Conservation (phyloP, 306 rosid genomes). For the Castanea crenata region DNA sequence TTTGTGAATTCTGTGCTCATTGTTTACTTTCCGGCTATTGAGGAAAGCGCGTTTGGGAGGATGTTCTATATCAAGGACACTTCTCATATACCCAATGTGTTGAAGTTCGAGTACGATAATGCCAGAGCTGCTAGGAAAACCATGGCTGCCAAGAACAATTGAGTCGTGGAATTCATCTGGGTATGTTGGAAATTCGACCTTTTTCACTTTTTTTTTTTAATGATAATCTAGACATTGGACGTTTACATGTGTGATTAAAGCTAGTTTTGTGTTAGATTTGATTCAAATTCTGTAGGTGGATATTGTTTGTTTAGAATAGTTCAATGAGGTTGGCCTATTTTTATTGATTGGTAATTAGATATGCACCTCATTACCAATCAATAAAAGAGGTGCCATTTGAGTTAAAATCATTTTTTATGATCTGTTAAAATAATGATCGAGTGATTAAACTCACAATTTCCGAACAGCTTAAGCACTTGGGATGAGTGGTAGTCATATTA, state of each 20-base stretch:
- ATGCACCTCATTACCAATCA: too few species aligned
- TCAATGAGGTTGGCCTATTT: neutral
- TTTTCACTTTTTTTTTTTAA: neutral
- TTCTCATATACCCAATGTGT: constrained; percentile 72
- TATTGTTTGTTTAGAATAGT: neutral
- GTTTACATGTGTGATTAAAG: neutral
- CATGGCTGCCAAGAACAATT: constrained; percentile 33
- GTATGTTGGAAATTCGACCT: constrained; percentile 8
- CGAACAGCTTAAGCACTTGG: too few species aligned
- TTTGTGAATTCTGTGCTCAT: constrained; percentile 50
- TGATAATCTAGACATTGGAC: neutral
- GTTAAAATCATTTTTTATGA: too few species aligned
- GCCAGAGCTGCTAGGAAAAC: constrained; percentile 65
- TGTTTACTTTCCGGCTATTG: constrained; percentile 56
- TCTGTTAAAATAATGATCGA: too few species aligned
- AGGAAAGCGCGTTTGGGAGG: constrained; percentile 77
- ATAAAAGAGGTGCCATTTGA: too few species aligned
- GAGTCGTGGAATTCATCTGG: constrained; percentile 11
- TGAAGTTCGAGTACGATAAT: constrained; percentile 89
- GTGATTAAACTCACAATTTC: too few species aligned
- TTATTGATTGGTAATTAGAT: too few species aligned
- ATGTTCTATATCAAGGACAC: constrained; percentile 74
- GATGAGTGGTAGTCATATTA: too few species aligned
- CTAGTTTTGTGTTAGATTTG: neutral
- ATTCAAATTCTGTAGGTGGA: neutral